Conservation (phyloP, 441 rosid species). For the Aleurites moluccanus region DNA sequence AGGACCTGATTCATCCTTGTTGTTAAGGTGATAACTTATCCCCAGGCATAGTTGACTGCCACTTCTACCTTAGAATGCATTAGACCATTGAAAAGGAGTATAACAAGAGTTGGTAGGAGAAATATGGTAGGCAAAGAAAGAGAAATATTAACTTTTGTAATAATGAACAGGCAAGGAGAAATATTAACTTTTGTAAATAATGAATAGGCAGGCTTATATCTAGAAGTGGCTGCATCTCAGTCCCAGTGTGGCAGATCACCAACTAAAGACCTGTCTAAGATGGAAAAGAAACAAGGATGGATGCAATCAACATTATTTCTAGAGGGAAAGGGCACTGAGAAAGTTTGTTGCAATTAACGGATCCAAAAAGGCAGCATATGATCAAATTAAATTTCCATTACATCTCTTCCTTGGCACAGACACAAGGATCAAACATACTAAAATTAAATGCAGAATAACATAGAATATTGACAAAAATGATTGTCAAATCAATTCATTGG, state of each 20-base stretch:
- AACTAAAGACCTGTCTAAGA: conserved; percentile 8
- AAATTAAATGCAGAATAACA: neutral
- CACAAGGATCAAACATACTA: neutral
- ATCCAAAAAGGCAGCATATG: neutral
- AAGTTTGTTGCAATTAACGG: neutral
- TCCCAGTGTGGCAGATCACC: neutral
- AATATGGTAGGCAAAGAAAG: neutral
- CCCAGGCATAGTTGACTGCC: neutral
- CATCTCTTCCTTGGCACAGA: conserved; percentile 2
- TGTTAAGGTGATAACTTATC: neutral
- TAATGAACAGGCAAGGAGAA: neutral
- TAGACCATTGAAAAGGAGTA: neutral
- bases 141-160: neutral
- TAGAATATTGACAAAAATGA: neutral
- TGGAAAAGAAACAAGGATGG: neutral
- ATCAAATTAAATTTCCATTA: conserved; percentile 1
- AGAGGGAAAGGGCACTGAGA: neutral
- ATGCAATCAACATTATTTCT: neutral
- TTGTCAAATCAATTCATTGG: conserved; percentile 8
- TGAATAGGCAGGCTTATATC: neutral
- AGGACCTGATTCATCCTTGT: neutral
- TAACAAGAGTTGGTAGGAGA: neutral
- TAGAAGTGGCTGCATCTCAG: neutral
- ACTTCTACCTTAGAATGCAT: neutral
- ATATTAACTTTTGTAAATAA: neutral